phyloP scores from a whole-genome alignment of 2,329 filamentous ascomycete species.

The Penicillium decumbens region DNA sequence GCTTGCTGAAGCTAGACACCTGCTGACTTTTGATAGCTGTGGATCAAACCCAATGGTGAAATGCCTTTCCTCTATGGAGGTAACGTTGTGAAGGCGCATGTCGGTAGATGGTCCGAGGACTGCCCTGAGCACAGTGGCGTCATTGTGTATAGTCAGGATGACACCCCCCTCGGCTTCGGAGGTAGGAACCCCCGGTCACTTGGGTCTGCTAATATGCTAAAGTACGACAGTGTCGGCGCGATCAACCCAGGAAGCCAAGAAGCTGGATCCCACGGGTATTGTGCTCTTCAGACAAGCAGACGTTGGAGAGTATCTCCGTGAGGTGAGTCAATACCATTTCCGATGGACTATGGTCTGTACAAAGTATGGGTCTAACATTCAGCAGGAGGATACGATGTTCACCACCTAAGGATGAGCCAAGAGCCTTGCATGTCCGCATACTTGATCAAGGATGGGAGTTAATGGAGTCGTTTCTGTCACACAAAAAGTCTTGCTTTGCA shows the following conservation, averaged over 20 bases:
- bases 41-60: slow-evolving; percentile 92
- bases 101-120: slow-evolving; percentile 83
- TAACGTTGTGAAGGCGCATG: slow-evolving; percentile 59
- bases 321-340: slow-evolving; percentile 43
- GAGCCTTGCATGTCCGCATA: slow-evolving; percentile 24
- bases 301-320: slow-evolving; percentile 88
- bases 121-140: slow-evolving; percentile 90
- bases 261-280: slow-evolving; percentile 84
- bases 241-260: slow-evolving; percentile 40
- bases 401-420: slow-evolving; percentile 42
- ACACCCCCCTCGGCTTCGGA: slow-evolving; percentile 83
- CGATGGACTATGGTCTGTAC: not conserved
- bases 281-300: slow-evolving; percentile 89
- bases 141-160: slow-evolving; percentile 85
- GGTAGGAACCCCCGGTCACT: not conserved
- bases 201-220: not conserved
- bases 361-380: slow-evolving; percentile 12
- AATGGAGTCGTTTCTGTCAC: slow-evolving; percentile 15
- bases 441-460: slow-evolving; percentile 30
- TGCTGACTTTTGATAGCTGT: slow-evolving; percentile 51
- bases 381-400: slow-evolving; percentile 58
- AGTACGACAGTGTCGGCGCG: not conserved
- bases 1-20: not conserved
- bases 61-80: slow-evolving; percentile 76
- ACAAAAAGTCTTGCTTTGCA: slow-evolving; percentile 15